A percentile compares a stretch with the other conserved stretches of the same genome.
phyloP scores from a whole-genome alignment of 192 early-diverging fungal species.

The Entophlyctis helioformis region DNA sequence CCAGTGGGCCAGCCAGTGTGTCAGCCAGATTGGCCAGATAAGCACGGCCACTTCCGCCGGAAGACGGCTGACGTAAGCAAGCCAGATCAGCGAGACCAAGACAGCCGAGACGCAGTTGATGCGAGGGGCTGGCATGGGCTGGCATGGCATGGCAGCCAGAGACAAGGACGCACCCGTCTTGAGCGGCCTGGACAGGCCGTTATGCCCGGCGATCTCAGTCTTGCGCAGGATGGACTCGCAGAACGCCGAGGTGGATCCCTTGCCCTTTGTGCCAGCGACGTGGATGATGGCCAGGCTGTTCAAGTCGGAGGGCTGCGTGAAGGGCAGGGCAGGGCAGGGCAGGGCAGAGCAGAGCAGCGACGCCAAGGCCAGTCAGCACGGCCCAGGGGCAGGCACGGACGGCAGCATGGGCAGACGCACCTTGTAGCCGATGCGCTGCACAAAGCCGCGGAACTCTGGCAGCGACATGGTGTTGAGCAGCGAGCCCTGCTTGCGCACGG shows the following conservation, averaged over 20 bases:
- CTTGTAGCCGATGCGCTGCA: slow-evolving; percentile 64
- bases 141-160: too few species aligned
- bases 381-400: too few species aligned
- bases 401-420: slow-evolving; percentile 16
- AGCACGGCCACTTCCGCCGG: too few species aligned
- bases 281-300: slow-evolving; percentile 66
- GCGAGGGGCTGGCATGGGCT: too few species aligned
- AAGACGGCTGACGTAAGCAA: too few species aligned
- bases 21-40: too few species aligned
- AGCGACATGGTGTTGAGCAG: slow-evolving; percentile 44
- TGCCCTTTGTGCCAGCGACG: slow-evolving; percentile 83
- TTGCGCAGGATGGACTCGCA: slow-evolving; percentile 64
- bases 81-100: too few species aligned
- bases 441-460: slow-evolving; percentile 51
- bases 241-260: slow-evolving; percentile 76
- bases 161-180: slow-evolving; percentile 12
- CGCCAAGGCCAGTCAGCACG: too few species aligned
- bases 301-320: slow-evolving; percentile 45
- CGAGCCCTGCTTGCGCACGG: slow-evolving; percentile 55
- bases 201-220: neutral
- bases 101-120: too few species aligned
- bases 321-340: slow-evolving; percentile 8
- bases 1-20: too few species aligned
- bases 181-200: neutral
- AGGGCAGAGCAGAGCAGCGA: neutral